phyloP scores from a whole-genome alignment of 2,329 filamentous ascomycete species.

The Monilinia fructicola region DNA sequence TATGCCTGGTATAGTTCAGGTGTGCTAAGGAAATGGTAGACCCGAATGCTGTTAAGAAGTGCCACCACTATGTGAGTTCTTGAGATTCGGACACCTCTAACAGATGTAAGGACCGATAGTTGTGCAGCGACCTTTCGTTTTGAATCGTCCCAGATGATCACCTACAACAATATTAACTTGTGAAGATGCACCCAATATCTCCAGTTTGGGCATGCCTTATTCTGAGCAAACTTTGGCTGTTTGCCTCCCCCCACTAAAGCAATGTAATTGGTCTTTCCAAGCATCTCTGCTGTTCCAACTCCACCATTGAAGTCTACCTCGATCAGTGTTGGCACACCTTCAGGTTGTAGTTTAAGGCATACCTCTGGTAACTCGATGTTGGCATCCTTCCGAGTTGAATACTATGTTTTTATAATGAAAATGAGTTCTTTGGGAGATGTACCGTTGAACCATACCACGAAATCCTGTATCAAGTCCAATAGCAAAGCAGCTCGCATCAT shows the following conservation, averaged over 20 bases:
- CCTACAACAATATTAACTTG: constrained; percentile 44
- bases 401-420: constrained; percentile 49
- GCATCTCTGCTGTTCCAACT: constrained; percentile 80
- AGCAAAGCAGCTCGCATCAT: constrained; percentile 79
- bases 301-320: constrained; percentile 72
- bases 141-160: constrained; percentile 89
- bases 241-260: constrained; percentile 87
- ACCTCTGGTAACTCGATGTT: constrained; percentile 65
- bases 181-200: neutral
- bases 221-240: constrained; percentile 80
- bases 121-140: constrained; percentile 73
- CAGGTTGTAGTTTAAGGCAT: constrained; percentile 28
- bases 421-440: neutral
- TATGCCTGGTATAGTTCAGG: constrained; percentile 71
- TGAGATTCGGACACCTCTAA: constrained; percentile 77
- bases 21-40: constrained; percentile 76
- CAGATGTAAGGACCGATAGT: constrained; percentile 75
- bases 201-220: constrained; percentile 59
- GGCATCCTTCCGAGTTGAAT: constrained; percentile 70
- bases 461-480: constrained; percentile 85
- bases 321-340: constrained; percentile 26
- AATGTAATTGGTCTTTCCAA: constrained; percentile 81
- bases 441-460: constrained; percentile 59
- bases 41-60: constrained; percentile 75
- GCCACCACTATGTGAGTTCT: constrained; percentile 76